These are phyloP conservation scores for Ophiostoma ulmi DNA, from an alignment of 2,329 filamentous ascomycete species.

Conservation along the genomic window DNA sequence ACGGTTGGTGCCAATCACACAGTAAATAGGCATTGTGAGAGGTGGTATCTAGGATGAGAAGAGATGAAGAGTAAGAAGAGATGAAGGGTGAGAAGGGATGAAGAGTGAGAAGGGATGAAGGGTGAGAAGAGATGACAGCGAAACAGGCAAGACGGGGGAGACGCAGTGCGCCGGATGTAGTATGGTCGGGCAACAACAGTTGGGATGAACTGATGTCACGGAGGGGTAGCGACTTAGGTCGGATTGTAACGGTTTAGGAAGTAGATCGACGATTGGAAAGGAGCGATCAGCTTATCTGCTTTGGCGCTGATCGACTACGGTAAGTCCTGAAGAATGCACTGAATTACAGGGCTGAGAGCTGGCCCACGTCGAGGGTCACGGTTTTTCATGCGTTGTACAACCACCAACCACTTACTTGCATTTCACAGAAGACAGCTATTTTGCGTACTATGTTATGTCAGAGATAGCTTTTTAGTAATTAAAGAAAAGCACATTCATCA, in stretches of 20 bases:
- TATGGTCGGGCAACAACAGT: neutral
- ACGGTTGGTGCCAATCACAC: slow-evolving; percentile 34
- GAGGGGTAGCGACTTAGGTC: neutral
- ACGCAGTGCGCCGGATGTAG: neutral
- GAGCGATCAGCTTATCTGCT: neutral
- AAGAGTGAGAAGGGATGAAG: neutral
- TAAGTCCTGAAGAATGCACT: neutral
- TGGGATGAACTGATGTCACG: neutral
- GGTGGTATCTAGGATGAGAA: neutral
- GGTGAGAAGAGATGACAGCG: neutral
- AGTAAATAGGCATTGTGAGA: slow-evolving; percentile 32
- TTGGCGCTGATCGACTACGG: neutral
- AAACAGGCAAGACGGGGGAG: neutral
- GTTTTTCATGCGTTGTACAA: neutral
- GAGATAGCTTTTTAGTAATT: neutral
- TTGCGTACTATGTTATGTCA: neutral
- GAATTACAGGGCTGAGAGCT: neutral
- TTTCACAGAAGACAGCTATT: neutral
- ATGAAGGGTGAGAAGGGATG: neutral
- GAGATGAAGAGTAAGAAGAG: too few relatives aligned
- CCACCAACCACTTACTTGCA: neutral
- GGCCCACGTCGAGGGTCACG: neutral
- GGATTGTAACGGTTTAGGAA: neutral
- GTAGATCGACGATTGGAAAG: neutral
- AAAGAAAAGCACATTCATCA: neutral